Base-by-base conservation (phyloP, 192 early-diverging fungal genomes). In the Backusella psychrophila region DNA sequence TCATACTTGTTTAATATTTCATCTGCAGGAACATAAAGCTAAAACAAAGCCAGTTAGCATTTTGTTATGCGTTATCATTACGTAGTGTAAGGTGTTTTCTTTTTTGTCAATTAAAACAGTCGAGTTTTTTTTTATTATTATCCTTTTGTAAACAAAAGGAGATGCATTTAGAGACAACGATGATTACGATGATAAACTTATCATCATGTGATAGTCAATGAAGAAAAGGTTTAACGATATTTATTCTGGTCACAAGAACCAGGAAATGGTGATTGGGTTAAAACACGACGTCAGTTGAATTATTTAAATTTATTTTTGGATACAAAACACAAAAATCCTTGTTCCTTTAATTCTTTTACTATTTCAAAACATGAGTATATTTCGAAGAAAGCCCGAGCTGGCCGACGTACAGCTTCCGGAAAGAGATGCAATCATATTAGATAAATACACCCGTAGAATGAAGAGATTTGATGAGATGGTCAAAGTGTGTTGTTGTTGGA, bases 221-320 rank as follows among this genome's bases (percentile, higher is more conserved):
- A 95, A 17, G 88, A 93, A 76, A 82, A 94, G 1, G 85, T 94
- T 69, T 88, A 87, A 72, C 66, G 88, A 63, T 9, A 6, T 87
- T 82, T 19, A 87, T 33, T 33, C 33, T 33, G 95, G 12, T 44
- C 52, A 53, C 14, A 53, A 23, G n/a, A 53, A 53, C 8, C 21
- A 53, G 21, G 52, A 53, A 21, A 53, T 21, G 21, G 52, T 53
- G 52, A 53, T 53, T 53, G 52, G 52, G 2, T 53, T 53, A 44
- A 53, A 53, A 21, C n/a, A 21, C 56, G 23, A 63, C 56, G 56
- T 63, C 56, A 63, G 53, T 56, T 29, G 1, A 23, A 56, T 26
- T 59, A 29, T 63, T 11, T 63, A 49, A 49, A 49, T 29, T 63
- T 63, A 29, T 63, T 63, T 63, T 63, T 63, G 23, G 56, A 29